Base-by-base conservation (phyloP, 225 moss, liverwort and hornwort species). In the Marchantia polymorpha region DNA sequence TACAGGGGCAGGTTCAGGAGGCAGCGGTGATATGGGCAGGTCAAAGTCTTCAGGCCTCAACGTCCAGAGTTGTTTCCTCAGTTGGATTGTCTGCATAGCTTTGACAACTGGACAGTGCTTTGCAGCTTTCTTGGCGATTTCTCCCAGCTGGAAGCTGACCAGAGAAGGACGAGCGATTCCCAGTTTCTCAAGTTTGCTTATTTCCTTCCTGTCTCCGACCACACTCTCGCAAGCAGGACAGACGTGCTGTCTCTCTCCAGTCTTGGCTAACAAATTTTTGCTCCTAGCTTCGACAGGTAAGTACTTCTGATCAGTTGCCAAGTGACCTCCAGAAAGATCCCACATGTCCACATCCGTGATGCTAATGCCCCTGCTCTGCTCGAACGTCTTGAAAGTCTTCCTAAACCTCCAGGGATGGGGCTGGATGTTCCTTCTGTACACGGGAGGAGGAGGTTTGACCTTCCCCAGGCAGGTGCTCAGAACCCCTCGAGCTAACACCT, bases 131-230 rank as follows among this genome's bases (percentile, higher is more conserved):
- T 82, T 87, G 51, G 87, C 82, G 56, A 84, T 0, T 17, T 80
- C 72, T 16, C 80, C 80, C 15, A 84, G 60, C 8, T 66, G 69
- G 64, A 87, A 87, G 50, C 52, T 73, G 74, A 84, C 80, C 53
- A 87, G 80, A 55, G 87, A 87, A 8, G 84, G 84, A 22, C 87
- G 80, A 39, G 87, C 87, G 22, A 87, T 84, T 0, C 82, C 87
- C 63, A 84, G 48, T 68, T 74, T 30, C 16, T 87, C 82, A 6
- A 87, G 70, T 73, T 82, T 82, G 29, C 60, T 80, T 31, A 87
- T 74, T 56, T 87, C 87, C 58, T 82, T 79, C 54, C 70, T 80
- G 31, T 84, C 87, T 0, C 87, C 87, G 8, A 27, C 61, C 51
- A 68, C 78, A 7, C 77, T 80, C 69, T 87, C 84, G 54, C 87